Percentiles rank a stretch among this genome's conserved stretches.
Conservation (phyloP, 2,329 filamentous ascomycete genomes). For the Phyllosticta capitalensis region DNA sequence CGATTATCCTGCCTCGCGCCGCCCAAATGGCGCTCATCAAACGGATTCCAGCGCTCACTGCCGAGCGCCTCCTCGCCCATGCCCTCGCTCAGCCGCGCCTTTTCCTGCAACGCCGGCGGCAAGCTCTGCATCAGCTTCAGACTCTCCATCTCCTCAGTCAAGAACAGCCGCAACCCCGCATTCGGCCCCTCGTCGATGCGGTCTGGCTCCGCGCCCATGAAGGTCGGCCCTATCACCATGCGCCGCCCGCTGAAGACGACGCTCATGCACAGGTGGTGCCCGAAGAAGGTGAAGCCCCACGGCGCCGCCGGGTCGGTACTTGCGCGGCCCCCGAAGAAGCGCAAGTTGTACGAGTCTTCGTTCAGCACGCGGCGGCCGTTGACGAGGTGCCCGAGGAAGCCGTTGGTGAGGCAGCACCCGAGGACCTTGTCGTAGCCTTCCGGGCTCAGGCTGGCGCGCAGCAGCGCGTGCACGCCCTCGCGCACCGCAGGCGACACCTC, state of each 20-base stretch:
- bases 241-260: conserved; percentile 57
- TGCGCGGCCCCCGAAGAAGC: conserved; percentile 54
- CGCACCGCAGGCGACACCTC: background rate
- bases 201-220: conserved; percentile 74
- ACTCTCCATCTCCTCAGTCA: conserved; percentile 54
- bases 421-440: conserved; percentile 64
- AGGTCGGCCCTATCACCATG: conserved; percentile 63
- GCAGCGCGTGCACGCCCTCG: conserved; percentile 36
- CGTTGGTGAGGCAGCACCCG: conserved; percentile 45
- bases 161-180: conserved; percentile 55
- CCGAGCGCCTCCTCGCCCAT: conserved; percentile 22
- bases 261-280: conserved; percentile 67
- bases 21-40: conserved; percentile 69
- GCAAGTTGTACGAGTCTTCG: conserved; percentile 67
- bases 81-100: conserved; percentile 42
- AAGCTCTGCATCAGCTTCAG: conserved; percentile 62
- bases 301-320: conserved; percentile 34
- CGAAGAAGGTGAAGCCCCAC: conserved; percentile 69
- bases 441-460: conserved; percentile 52
- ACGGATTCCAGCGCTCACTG: conserved; percentile 63
- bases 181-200: conserved; percentile 56
- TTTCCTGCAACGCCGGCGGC: conserved; percentile 32
- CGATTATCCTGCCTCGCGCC: conserved; percentile 73
- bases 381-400: conserved; percentile 62
- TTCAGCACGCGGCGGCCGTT: conserved; percentile 56